Base-by-base conservation (phyloP, 257 asterid genomes). In the Primulina huaijiensis region DNA sequence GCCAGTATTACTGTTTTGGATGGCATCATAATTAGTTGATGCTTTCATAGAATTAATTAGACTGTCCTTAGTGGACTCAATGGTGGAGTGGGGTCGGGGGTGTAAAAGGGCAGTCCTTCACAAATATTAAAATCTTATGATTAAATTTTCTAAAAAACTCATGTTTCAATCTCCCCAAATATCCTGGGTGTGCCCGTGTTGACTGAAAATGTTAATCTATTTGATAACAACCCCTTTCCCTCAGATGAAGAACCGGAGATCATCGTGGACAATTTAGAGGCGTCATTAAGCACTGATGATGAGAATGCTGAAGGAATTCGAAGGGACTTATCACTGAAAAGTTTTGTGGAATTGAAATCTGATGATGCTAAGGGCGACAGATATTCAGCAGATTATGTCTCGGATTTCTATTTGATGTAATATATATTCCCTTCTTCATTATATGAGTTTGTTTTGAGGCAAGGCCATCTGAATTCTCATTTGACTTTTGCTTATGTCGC, bases 321-420 rank as follows among this genome's bases (percentile, higher is more conserved):
- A 59, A 74, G 62, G 69, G 70, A 68, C 27, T 74, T 65, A 76
- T 75, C 74, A 37, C 74, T 68, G 65, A 64, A 73, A 37, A 78
- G 67, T 60, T 71, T 56, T 69, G 56, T 72, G 80, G 79, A 82
- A 78, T 71, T 80, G 59, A 80, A 72, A 68, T 67, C 63, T n/a
- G 80, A 73, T 40, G 72, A 75, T 29, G 64, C 29, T 55, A 74
- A 53, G 68, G 37, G 57, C 56, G 72, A 37, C 57, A 77, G 43
- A 52, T 72, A 70, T 69, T 77, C 80, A 74, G 79, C 81, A 14
- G 77, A 84, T 2, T 74, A 81, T 53, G 86, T 86, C 68, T 82
- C 90, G 12, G 80, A 86, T 80, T 86, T 88, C 60, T 84, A 88
- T 79, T 64, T 89, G 61, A 85, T 86, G 97, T 90, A 86, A 88